A percentile compares a stretch with the other conserved stretches of the same genome.
Conservation (phyloP, 2,329 filamentous ascomycete species). For the Tolypocladium nubicola region DNA sequence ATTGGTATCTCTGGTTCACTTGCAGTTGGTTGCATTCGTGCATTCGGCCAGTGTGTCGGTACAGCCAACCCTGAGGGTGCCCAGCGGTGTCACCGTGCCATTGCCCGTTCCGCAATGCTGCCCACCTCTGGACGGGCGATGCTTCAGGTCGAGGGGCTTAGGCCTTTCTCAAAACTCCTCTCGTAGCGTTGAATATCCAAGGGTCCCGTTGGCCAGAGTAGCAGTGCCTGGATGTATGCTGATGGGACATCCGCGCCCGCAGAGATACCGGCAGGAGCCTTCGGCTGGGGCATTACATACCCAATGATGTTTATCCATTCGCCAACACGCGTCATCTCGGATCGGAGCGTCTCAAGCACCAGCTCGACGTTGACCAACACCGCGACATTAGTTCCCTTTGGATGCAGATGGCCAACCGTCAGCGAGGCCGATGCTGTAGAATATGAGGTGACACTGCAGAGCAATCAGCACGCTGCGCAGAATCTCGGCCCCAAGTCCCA, state of each 20-base stretch:
- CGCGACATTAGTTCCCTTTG: slow-evolving; percentile 30
- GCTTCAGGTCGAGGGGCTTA: neutral
- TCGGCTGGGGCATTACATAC: slow-evolving; percentile 44
- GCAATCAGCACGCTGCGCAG: slow-evolving; percentile 11
- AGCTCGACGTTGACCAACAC: slow-evolving; percentile 62
- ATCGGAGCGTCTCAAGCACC: slow-evolving; percentile 53
- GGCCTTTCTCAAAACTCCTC: slow-evolving; percentile 33
- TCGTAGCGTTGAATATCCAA: slow-evolving; percentile 66
- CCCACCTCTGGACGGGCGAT: neutral
- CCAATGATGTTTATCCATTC: slow-evolving; percentile 86
- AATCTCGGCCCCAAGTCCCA: neutral
- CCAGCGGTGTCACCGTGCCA: neutral
- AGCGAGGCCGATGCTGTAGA: slow-evolving; percentile 47
- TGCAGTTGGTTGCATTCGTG: neutral
- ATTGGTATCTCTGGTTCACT: neutral
- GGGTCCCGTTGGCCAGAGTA: slow-evolving; percentile 68
- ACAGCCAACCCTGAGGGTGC: neutral
- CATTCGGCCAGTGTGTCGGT: neutral
- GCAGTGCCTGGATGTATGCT: slow-evolving; percentile 57
- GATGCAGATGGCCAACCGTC: slow-evolving; percentile 57
- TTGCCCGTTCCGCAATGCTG: neutral
- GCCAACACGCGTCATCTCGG: slow-evolving; percentile 58
- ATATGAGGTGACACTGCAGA: slow-evolving; percentile 38
- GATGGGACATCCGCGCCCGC: slow-evolving; percentile 2
- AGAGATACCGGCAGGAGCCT: slow-evolving; percentile 3